Base-by-base conservation (phyloP, 352 stramenopile species). In the Globisporangium nunn region DNA sequence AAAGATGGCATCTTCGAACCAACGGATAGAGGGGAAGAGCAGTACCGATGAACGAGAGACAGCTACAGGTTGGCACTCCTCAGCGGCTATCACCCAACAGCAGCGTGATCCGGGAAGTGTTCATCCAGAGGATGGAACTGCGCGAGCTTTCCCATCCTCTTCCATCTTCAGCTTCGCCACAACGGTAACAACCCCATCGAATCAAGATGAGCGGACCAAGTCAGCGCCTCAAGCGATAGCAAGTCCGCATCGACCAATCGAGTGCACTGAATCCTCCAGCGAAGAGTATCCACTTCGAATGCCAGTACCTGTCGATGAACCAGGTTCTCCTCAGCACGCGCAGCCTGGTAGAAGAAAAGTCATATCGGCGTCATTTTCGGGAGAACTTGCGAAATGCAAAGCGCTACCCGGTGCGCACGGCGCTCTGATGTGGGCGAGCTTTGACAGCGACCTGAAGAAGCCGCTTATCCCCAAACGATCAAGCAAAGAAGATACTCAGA, bases 401-500 rank as follows among this genome's bases (percentile, higher is more conserved):
- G 15, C 33, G 11, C 39, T 4, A 50, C 4, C 31, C 0, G 28
- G 1, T 28, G 35, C 4, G 5, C 6, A n/a, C n/a, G 30, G 31
- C 14, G n/a, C 47, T 18, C 6, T 29, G 23, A 31, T 54, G 41
- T 66, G 59, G 54, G 23, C 23, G 54, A 66, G 59, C 43, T 18
- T 58, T 31, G 41, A 62, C 15, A 66, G 59, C 15, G 28, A 66
- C 2, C 17, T 58, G 18, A 47, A 43, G n/a, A 60, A 49, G 30
- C 51, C 39, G 28, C 17, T 17, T 14, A 51, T 49, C n/a, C 18
- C 10, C 10, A 29, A 15, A n/a, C 18, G 18, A 31, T 6, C 10
- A 5, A 49, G 7, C 6, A 15, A 15, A n/a, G 18, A 8, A 4
- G 8, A 5, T 41, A 2, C 5, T 17, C 40, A 4, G 12, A 31